phyloP scores from a whole-genome alignment of 768 basidiomycete genomes.

The Mycena belliarum region DNA sequence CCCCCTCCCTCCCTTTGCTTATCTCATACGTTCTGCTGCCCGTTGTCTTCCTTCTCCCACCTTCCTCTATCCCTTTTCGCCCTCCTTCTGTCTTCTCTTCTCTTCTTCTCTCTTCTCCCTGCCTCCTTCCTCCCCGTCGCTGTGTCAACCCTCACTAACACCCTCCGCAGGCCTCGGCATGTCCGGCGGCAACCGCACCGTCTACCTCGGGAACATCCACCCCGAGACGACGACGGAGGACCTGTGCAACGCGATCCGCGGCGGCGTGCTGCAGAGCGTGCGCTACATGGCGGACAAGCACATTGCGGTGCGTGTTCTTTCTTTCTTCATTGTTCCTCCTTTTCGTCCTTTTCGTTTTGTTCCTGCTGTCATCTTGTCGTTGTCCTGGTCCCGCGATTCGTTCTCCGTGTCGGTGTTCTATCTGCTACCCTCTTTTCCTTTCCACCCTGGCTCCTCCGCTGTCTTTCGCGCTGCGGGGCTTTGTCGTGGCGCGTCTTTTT shows the following conservation, averaged over 20 bases:
- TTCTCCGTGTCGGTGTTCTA: no score
- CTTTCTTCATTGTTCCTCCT: background rate
- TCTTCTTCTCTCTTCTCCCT: background rate
- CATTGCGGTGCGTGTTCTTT: constrained; percentile 69
- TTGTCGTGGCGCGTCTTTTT: no score
- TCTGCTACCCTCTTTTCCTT: no score
- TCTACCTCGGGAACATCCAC: constrained; percentile 95
- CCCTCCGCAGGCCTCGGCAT: constrained; percentile 15
- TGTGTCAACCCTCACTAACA: background rate
- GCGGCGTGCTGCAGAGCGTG: constrained; percentile 95
- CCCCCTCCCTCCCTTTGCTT: background rate
- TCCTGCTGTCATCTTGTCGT: no score
- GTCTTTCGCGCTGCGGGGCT: no score
- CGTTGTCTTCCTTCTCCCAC: no score
- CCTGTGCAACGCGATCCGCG: constrained; percentile 93
- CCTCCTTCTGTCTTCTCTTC: background rate
- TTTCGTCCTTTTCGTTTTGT: background rate
- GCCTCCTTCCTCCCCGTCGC: background rate
- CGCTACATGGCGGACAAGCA: constrained; percentile 97
- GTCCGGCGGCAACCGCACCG: constrained; percentile 72
- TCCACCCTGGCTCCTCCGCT: no score
- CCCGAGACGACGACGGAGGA: constrained; percentile 95
- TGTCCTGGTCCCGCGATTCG: no score
- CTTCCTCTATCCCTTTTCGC: background rate
- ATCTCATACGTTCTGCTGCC: background rate